Conservation (phyloP, 345 rosid species). For the Eucalyptus tenuipes region DNA sequence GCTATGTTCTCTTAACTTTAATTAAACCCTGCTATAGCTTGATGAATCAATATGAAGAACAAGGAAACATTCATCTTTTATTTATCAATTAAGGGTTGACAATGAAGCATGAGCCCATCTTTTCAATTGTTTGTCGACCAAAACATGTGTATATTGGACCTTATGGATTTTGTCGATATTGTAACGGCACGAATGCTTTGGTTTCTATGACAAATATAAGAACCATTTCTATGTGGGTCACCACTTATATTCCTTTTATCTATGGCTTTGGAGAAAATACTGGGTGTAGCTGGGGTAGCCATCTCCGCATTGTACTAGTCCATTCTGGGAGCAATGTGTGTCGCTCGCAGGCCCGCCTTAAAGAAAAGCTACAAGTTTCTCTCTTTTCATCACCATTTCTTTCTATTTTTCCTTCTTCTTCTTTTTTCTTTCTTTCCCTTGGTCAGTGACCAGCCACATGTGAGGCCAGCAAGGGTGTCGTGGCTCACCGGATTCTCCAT, state of each 20-base stretch:
- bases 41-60: neutral
- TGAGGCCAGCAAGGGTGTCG: no score
- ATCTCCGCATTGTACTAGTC: no score
- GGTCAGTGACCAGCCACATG: no score
- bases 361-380: no score
- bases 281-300: no score
- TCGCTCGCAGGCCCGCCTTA: rapidly evolving
- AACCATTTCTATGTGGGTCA: neutral
- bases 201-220: neutral
- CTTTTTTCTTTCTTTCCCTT: no score
- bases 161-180: neutral
- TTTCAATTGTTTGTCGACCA: neutral
- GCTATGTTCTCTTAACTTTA: neutral
- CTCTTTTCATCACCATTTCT: no score
- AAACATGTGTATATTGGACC: neutral
- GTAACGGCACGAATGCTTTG: neutral
- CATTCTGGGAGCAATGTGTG: rapidly evolving
- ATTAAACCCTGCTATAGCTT: neutral
- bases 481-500: no score
- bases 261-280: no score
- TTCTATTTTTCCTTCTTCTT: no score
- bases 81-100: neutral
- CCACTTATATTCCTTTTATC: neutral
- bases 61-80: neutral
- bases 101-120: neutral